Percentiles rank a stretch among this genome's conserved stretches.
phyloP scores from a whole-genome alignment of 2,329 filamentous ascomycete species.

The Apiospora rasikravindrae region DNA sequence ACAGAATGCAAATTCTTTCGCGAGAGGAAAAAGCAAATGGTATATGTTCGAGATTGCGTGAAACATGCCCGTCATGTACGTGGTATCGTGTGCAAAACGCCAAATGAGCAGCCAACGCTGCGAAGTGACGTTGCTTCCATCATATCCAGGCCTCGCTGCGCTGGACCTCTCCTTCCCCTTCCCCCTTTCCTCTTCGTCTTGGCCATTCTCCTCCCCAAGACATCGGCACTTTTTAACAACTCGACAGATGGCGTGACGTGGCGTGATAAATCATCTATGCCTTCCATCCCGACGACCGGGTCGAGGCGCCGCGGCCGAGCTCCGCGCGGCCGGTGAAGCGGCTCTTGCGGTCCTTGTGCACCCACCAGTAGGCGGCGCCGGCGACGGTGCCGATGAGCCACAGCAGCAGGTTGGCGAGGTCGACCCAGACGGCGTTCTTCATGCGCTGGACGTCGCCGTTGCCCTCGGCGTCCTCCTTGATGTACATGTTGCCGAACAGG shows the following conservation, averaged over 20 bases:
- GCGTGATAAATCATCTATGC: constrained; percentile 25
- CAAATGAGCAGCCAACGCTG: neutral
- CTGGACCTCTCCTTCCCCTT: neutral
- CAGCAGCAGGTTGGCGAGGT: constrained; percentile 74
- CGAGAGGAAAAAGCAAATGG: neutral
- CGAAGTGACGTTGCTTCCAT: neutral
- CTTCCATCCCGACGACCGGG: constrained; percentile 29
- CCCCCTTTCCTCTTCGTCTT: neutral
- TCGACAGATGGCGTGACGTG: neutral
- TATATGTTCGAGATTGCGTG: constrained; percentile 10
- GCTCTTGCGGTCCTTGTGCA: constrained; percentile 55
- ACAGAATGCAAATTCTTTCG: neutral
- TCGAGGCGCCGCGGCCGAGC: constrained; percentile 41
- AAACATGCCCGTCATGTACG: constrained; percentile 3
- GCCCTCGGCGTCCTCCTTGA: constrained; percentile 69
- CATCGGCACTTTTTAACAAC: neutral
- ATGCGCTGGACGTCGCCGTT: constrained; percentile 72
- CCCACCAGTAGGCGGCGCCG: constrained; percentile 63
- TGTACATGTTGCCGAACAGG: constrained; percentile 81
- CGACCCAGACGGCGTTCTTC: constrained; percentile 87
- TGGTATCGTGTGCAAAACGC: constrained; percentile 13
- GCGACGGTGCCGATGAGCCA: constrained; percentile 72
- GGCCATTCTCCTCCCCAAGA: neutral
- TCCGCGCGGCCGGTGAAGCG: constrained; percentile 65
- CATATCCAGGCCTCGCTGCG: neutral